These are phyloP conservation scores for Haplographium delicatum DNA, from an alignment of 495 filamentous ascomycete genomes.

Conservation along the genomic window DNA sequence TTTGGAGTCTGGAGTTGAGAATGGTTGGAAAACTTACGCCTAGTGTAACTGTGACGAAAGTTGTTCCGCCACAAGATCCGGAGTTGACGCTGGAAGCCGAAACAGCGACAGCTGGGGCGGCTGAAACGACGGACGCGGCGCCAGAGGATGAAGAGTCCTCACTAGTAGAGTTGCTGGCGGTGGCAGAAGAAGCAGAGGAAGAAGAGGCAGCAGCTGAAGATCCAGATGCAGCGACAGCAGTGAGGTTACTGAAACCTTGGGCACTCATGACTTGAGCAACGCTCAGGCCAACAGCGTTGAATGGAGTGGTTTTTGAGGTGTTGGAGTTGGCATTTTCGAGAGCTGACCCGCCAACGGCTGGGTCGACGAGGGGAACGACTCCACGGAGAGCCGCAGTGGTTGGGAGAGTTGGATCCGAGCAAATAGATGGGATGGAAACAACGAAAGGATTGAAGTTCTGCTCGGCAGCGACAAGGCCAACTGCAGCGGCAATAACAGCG, in stretches of 20 bases:
- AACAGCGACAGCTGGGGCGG: background rate
- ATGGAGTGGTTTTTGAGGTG: conserved; percentile 40
- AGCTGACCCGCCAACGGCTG: conserved; percentile 45
- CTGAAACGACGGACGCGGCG: background rate
- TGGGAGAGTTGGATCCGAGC: conserved; percentile 50
- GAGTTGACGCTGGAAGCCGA: background rate
- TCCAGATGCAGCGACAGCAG: conserved; percentile 27
- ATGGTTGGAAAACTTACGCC: conserved; percentile 17
- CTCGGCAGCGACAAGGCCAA: conserved; percentile 56
- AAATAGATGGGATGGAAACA: conserved; percentile 49
- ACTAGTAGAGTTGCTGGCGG: conserved; percentile 15
- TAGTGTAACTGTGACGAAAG: conserved; percentile 18
- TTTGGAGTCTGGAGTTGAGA: background rate
- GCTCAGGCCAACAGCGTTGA: conserved; percentile 46
- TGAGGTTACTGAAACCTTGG: conserved; percentile 54
- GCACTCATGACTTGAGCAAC: conserved; percentile 48
- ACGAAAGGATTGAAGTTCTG: conserved; percentile 63
- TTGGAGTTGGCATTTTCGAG: conserved; percentile 49
- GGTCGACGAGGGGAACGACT: conserved; percentile 56
- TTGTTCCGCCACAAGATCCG: conserved; percentile 8
- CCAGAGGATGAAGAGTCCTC: background rate
- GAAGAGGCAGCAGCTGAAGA: conserved; percentile 11
- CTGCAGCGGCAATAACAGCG: conserved; percentile 49
- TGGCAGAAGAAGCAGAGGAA: conserved; percentile 20
- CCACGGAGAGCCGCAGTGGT: conserved; percentile 51